Base-by-base conservation (phyloP, 345 rosid species). In the Limnanthes douglasii region DNA sequence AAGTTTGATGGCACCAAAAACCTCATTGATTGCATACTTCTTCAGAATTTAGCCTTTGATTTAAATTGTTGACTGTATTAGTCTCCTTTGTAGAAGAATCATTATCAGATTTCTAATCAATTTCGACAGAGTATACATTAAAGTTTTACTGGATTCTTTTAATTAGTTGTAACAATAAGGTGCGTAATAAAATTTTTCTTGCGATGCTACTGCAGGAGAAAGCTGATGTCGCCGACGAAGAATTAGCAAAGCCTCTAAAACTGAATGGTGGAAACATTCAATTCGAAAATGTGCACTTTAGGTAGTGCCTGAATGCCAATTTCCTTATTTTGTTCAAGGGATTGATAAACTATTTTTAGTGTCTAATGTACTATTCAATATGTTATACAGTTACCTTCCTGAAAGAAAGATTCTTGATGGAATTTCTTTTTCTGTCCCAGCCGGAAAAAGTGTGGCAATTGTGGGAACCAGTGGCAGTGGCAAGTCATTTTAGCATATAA, bases 381-480 rank as follows among this genome's bases (percentile, higher is more conserved):
- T 52, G 12, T 23, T 10, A 34, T 49, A 42, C 64, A 90, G 98
- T 64, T 90, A 90, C 72, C 50, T 68, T 54, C 39, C 61, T 26
- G 96, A 75, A 48, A 70, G 99, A 53, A 90, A 73, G 63, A 84
- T 78, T 50, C 79, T 90, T 52, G 77, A 90, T 55, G 94, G 96
- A 43, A 66, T 90, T 38, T 81, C 96, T 39, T 90, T 85, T 64
- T 58, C 59, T 21, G 80, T 84, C 31, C 93, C 94, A 8, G 88
- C 94, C 37, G 99, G 94, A 42, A 85, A 80, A 56, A 90, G 96
- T 61, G 84, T 84, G 55, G 99, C 99, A 45, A 78, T 90, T 57
- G 96, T 84, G 49, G 96, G 99, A 48, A 85, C 98, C n/a, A 90
- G 99, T 46, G 96, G 96, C 44, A 90, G 99, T 31, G 96, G 96